Percentiles rank a stretch among this genome's conserved stretches.
Evolutionary conservation across 2,329 filamentous ascomycete species (phyloP).

Genomic region (Fusarium solani-melongenae): DNA sequence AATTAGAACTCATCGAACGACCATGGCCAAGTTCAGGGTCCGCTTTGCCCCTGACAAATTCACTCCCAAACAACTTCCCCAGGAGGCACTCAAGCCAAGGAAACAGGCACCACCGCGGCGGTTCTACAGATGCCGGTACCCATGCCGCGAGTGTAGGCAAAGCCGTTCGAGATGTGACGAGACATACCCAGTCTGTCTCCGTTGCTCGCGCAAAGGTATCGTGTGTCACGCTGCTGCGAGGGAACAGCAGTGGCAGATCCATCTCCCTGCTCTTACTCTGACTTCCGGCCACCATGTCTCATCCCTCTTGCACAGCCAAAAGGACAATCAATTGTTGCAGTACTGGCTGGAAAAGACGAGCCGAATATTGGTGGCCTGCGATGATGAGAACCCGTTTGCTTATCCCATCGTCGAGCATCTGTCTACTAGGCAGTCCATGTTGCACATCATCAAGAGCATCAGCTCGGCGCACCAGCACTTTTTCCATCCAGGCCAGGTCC

Average conservation of each 20-base stretch:
- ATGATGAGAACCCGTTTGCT: background rate
- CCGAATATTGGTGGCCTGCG: background rate
- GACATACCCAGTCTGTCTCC: background rate
- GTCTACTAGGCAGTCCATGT: background rate
- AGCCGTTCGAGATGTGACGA: background rate
- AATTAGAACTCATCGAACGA: background rate
- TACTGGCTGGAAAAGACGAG: background rate
- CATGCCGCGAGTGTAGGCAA: background rate
- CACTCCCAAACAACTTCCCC: background rate
- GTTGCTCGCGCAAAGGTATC: background rate
- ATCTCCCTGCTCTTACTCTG: background rate
- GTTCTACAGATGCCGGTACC: background rate
- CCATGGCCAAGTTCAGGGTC: background rate
- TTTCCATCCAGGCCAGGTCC: background rate
- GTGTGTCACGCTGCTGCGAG: background rate
- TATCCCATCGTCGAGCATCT: background rate
- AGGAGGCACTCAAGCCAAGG: background rate
- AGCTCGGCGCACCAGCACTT: background rate
- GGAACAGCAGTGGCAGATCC: background rate
- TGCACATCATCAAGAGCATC: background rate
- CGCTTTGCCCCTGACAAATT: background rate
- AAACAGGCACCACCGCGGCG: background rate
- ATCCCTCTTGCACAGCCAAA: background rate
- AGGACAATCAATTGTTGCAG: background rate
- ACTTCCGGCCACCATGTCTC: background rate